Evolutionary conservation across 2,329 filamentous ascomycete genomes (phyloP).

Genomic region (Alternaria arborescens): DNA sequence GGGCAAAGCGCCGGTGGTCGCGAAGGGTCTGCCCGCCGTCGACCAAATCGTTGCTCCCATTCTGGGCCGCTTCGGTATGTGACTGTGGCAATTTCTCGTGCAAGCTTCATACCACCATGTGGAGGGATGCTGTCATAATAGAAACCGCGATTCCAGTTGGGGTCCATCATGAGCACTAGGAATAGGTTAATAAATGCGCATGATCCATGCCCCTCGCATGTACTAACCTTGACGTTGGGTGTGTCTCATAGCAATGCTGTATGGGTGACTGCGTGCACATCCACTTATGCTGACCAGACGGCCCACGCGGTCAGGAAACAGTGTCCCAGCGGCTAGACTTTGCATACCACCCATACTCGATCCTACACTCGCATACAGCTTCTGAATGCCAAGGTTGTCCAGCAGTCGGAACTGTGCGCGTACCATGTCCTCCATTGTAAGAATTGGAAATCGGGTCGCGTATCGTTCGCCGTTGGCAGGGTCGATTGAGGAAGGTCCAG

Average conservation of each 20-base stretch:
- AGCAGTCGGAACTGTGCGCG: conserved; percentile 91
- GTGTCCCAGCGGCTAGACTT: conserved; percentile 82
- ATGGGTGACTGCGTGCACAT: conserved; percentile 92
- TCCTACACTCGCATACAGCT: conserved; percentile 89
- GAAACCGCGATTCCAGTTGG: conserved; percentile 93
- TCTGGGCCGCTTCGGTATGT: conserved; percentile 96
- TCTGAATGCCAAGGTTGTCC: conserved; percentile 77
- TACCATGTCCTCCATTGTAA: conserved; percentile 98
- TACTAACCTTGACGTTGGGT: conserved; percentile 79
- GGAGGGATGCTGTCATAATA: conserved; percentile 86
- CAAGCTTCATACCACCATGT: conserved; percentile 97
- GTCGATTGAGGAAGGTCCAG: conserved; percentile 86
- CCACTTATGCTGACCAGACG: conserved; percentile 90
- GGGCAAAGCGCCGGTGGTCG: conserved; percentile 94
- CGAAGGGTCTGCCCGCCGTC: conserved; percentile 82
- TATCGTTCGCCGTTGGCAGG: conserved; percentile 88
- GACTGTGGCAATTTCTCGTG: conserved; percentile 95
- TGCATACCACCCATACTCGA: conserved; percentile 99
- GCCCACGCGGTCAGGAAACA: conserved; percentile 83
- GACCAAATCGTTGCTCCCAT: conserved; percentile 94
- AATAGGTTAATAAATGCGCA: conserved; percentile 14
- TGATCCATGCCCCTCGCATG: not conserved
- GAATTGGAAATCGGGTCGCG: conserved; percentile 91
- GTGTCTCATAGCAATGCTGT: conserved; percentile 98
- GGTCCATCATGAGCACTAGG: conserved; percentile 94